phyloP scores from a whole-genome alignment of 1,139 yeast genomes.

The Blastobotrys serpentis region DNA sequence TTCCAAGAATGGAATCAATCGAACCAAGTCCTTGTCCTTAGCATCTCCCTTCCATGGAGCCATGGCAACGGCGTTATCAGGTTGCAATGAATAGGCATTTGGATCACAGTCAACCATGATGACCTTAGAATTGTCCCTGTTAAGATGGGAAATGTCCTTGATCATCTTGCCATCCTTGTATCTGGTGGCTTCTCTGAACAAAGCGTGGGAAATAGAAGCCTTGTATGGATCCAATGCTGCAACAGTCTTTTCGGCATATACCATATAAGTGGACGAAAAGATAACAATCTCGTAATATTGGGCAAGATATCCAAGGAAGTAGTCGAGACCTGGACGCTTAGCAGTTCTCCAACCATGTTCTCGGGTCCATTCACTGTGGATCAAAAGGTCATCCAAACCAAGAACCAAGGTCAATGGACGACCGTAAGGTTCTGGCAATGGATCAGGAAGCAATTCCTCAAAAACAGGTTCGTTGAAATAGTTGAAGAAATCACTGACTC shows the following conservation, averaged over 20 bases:
- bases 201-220: slow-evolving; percentile 81
- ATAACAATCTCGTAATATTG: slow-evolving; percentile 95
- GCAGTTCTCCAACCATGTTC: slow-evolving; percentile 98
- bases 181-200: slow-evolving; percentile 88
- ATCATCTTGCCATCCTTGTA: slow-evolving; percentile 76
- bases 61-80: slow-evolving; percentile 85
- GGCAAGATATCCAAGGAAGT: slow-evolving; percentile 89
- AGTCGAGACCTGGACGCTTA: slow-evolving; percentile 97
- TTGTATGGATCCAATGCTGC: slow-evolving; percentile 90
- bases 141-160: slow-evolving; percentile 81
- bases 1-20: slow-evolving; percentile 88
- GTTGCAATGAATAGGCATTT: slow-evolving; percentile 76
- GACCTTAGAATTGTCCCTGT: slow-evolving; percentile 84
- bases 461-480: slow-evolving; percentile 93
- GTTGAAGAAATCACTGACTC: slow-evolving; percentile 73
- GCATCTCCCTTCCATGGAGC: slow-evolving; percentile 84
- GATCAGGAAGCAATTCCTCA: slow-evolving; percentile 87
- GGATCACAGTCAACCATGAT: slow-evolving; percentile 76
- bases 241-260: slow-evolving; percentile 81
- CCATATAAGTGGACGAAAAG: slow-evolving; percentile 81
- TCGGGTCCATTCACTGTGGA: slow-evolving; percentile 90
- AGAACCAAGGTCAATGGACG: slow-evolving; percentile 89
- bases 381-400: slow-evolving; percentile 82
- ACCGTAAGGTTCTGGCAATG: slow-evolving; percentile 88
- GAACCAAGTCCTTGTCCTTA: slow-evolving; percentile 71